These are phyloP conservation scores for Metarhizium album DNA, from an alignment of 2,329 filamentous ascomycete species.

Conservation along the genomic window DNA sequence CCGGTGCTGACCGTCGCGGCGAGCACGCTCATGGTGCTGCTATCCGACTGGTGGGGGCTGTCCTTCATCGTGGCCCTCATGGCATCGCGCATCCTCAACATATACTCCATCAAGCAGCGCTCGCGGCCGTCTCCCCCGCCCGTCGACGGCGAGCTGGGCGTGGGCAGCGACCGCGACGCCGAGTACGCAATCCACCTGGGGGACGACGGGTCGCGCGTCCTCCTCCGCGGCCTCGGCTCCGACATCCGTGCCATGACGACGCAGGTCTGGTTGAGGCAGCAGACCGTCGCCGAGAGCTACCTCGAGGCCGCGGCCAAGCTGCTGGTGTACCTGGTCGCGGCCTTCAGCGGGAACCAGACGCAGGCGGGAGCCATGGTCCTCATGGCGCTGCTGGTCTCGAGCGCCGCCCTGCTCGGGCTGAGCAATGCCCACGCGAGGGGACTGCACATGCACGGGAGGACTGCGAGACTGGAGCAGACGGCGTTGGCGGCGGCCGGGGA, in stretches of 20 bases:
- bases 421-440: constrained; percentile 39
- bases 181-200: constrained; percentile 44
- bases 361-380: constrained; percentile 41
- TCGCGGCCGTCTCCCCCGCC: constrained; percentile 11
- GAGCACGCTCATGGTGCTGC: constrained; percentile 32
- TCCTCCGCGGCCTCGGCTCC: constrained; percentile 40
- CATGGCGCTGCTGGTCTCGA: constrained; percentile 38
- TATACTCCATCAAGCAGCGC: constrained; percentile 44
- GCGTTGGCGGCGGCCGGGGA: background rate
- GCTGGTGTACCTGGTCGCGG: constrained; percentile 46
- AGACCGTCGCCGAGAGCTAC: constrained; percentile 39
- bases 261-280: constrained; percentile 42
- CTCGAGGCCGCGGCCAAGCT: constrained; percentile 43
- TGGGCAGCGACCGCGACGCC: constrained; percentile 7
- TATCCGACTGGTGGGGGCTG: constrained; percentile 43
- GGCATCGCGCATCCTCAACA: constrained; percentile 43
- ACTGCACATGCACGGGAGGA: constrained; percentile 40
- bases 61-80: constrained; percentile 37
- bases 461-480: constrained; percentile 20
- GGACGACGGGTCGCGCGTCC: constrained; percentile 37
- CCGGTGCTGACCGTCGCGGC: constrained; percentile 35
- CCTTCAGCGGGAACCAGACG: constrained; percentile 43
- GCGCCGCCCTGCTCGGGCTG: constrained; percentile 40
- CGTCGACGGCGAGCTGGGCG: no score
- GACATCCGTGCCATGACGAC: constrained; percentile 51